These are phyloP conservation scores for Rhizophagus sp. DNA, from an alignment of 192 early-diverging fungal species.

Conservation along the genomic window DNA sequence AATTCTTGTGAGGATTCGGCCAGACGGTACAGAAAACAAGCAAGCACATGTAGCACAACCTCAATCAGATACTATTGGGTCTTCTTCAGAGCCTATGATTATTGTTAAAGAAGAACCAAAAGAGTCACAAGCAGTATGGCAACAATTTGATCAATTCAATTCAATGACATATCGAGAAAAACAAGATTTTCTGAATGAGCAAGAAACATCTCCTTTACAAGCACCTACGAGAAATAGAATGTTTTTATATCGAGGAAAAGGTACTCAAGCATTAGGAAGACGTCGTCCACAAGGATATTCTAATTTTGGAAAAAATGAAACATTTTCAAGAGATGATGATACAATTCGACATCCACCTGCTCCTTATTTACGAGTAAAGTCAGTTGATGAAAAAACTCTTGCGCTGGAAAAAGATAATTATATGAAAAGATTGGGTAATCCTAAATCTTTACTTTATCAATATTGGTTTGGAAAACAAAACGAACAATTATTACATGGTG, in stretches of 20 bases:
- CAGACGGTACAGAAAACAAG: slow-evolving; percentile 32
- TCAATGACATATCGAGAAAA: slow-evolving; percentile 12
- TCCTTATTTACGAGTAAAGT: slow-evolving; percentile 17
- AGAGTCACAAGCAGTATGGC: not conserved
- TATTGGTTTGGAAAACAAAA: slow-evolving; percentile 23
- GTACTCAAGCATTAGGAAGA: not conserved
- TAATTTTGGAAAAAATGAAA: not conserved
- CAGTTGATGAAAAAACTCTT: not conserved
- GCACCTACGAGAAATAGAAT: not conserved
- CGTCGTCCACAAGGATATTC: slow-evolving; percentile 5
- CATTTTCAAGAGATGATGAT: not conserved
- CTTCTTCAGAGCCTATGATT: not conserved
- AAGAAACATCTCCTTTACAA: not conserved
- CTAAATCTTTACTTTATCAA: slow-evolving; percentile 12
- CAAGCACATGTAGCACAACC: not conserved
- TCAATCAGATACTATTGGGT: not conserved
- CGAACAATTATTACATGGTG: too few species aligned
- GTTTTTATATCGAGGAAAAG: not conserved
- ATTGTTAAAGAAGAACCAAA: slow-evolving; percentile 1
- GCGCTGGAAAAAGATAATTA: slow-evolving; percentile 12
- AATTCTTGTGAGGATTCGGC: slow-evolving; percentile 1
- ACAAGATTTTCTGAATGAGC: slow-evolving; percentile 10
- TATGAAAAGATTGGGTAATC: slow-evolving; percentile 1
- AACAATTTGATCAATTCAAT: slow-evolving; percentile 15
- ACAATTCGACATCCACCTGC: not conserved